Evolutionary conservation across 139 green algal species (phyloP).

Genomic region (Edaphochlamys debaryana): DNA sequence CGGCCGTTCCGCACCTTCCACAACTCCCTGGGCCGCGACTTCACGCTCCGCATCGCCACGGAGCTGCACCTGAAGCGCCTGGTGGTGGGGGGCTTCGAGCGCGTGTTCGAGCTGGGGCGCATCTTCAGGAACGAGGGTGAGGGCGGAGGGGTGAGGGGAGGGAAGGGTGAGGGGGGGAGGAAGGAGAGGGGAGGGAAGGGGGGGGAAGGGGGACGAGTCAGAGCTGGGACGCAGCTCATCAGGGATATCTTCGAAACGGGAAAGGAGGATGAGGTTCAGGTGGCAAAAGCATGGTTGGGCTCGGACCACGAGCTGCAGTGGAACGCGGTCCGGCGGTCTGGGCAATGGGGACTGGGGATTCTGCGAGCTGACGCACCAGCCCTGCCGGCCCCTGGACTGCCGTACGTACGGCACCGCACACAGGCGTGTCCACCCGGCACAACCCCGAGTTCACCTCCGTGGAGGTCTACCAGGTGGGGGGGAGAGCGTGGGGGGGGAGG

Average conservation of each 20-base stretch:
- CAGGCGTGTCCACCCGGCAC: slow-evolving; percentile 85
- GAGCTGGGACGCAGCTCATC: too few species aligned
- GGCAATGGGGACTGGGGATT: too few species aligned
- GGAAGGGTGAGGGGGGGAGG: not conserved
- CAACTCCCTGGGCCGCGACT: slow-evolving; percentile 87
- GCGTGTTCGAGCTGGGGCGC: slow-evolving; percentile 96
- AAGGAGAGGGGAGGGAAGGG: not conserved
- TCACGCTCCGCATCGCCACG: slow-evolving; percentile 97
- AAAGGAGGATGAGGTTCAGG: too few species aligned
- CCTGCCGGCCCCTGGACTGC: too few species aligned
- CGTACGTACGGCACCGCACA: too few species aligned
- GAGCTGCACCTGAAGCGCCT: slow-evolving; percentile 97
- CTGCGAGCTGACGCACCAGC: too few species aligned
- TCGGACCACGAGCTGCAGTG: too few species aligned
- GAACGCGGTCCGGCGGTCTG: too few species aligned
- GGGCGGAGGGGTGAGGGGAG: not conserved
- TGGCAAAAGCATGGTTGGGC: too few species aligned
- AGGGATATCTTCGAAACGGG: too few species aligned
- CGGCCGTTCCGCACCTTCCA: slow-evolving; percentile 97
- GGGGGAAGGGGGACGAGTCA: not conserved
- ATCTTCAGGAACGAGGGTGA: slow-evolving; percentile 97
- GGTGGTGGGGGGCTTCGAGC: slow-evolving; percentile 89
- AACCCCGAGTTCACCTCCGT: slow-evolving; percentile 99
- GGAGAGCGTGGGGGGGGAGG: not conserved
- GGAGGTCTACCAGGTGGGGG: slow-evolving; percentile 87